Evolutionary conservation across 176 grass and related monocot species (phyloP), one percentile per base, ranked within the genome.

Genomic region (Echinochloa phyllopogon): DNA sequence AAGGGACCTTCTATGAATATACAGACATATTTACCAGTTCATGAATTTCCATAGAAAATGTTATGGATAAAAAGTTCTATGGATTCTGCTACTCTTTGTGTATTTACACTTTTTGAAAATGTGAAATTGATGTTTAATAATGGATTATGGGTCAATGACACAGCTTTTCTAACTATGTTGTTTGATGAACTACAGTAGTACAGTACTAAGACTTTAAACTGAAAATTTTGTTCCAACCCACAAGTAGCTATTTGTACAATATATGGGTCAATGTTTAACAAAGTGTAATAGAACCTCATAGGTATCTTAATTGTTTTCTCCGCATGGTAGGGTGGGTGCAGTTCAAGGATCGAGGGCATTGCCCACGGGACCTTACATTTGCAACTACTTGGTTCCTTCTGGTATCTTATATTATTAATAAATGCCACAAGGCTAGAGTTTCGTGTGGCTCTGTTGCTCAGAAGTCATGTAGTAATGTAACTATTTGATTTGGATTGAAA

Each of bases 401-500:
- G 67, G 56, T 65, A 38, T 78, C 40, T 61, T 49, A 58, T 79
- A 27, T 27, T 47, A 63, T 33, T 63, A 38, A 50, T 75, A 75
- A 57, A 66, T 59, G 49, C 37, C 6, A 3, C 47, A 29, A 74
- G 16, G 17, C 18, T 74, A 41, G 3, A 70, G 27, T 84, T 45
- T 47, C 70, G 36, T 84, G 20, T 55, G 20, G 3, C 25, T 48
- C 21, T 72, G 44, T 43, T 64, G 16, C 57, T 63, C 39, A 82
- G 56, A 78, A 40, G 23, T 65, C 50, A 10, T 18, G 39, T 74
- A 47, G 21, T n/a, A n/a, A 23, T 58, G n/a, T 21, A 58, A 58
- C 21, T 23, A 9, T 45, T 71, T 74, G 18, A 53, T 88, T 18
- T 81, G 65, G 51, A 61, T 81, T 39, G 45, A 61, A 83, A 45